phyloP scores from a whole-genome alignment of 805 yeast genomes.

The Wickerhamiella bombiphila region DNA sequence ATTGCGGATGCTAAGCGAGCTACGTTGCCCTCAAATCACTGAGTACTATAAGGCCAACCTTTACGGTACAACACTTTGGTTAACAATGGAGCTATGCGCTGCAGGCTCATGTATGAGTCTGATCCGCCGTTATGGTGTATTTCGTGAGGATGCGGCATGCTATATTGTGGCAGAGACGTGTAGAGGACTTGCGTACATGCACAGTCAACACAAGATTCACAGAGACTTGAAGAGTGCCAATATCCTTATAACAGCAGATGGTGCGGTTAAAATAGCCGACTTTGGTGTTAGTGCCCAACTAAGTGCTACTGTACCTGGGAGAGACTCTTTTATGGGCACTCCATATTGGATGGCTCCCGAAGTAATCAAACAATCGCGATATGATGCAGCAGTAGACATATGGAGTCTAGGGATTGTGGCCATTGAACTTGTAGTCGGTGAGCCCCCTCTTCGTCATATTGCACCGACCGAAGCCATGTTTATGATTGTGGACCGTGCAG shows the following conservation, averaged over 20 bases:
- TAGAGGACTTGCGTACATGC: constrained; percentile 63
- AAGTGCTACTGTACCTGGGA: constrained; percentile 34
- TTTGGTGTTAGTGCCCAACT: constrained; percentile 88
- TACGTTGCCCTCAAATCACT: constrained; percentile 56
- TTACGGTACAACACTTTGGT: constrained; percentile 60
- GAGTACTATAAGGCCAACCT: constrained; percentile 49
- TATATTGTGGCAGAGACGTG: constrained; percentile 50
- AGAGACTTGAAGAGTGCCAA: constrained; percentile 88
- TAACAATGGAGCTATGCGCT: constrained; percentile 89
- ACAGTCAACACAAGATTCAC: constrained; percentile 62
- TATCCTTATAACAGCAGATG: constrained; percentile 53
- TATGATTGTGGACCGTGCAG: constrained; percentile 47
- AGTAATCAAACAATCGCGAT: constrained; percentile 55
- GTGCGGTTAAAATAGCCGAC: constrained; percentile 71
- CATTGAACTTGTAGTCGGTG: constrained; percentile 68
- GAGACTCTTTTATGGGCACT: constrained; percentile 81
- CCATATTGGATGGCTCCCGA: constrained; percentile 99
- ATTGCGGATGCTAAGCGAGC: constrained; percentile 53
- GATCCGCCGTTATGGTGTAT: constrained; percentile 36
- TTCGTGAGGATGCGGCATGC: constrained; percentile 47
- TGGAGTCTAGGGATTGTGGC: constrained; percentile 95
- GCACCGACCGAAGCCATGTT: constrained; percentile 68
- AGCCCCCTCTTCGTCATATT: constrained; percentile 60
- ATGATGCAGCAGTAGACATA: constrained; percentile 77
- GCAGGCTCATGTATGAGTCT: constrained; percentile 79